Evolutionary conservation across 352 stramenopile species (phyloP), one percentile per base, ranked within the genome.

Genomic region (Blastocystis sp.): DNA sequence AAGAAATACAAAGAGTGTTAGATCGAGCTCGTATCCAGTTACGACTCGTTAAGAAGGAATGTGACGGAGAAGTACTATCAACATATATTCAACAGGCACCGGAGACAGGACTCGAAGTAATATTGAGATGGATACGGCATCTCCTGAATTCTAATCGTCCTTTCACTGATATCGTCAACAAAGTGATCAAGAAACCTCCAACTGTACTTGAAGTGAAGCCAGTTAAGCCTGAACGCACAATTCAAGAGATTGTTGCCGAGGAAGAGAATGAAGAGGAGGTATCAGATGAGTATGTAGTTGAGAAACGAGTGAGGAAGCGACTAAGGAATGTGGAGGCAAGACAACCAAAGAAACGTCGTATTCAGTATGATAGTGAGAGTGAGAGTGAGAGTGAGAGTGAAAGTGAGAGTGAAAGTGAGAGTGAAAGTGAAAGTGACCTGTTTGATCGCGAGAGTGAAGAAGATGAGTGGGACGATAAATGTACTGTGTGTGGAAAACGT

Each of bases 401-500:
- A 48, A 48, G 40, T 48, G 40, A 48, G 2, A 48, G 40, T 48
- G 40, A 48, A 2, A 48, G 2, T 48, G 40, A 48, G 3, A 48
- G 3, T 48, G 40, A 48, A 2, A 48, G 40, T 48, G 40, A 48
- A 48, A 9, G 9, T 2, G 9, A 9, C 9, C 5, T 11, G 5
- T 6, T 4, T 64, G 57, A 64, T 15, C 5, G 22, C 7, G 58
- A 37, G 17, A 33, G 24, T 35, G 51, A 64, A 48, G 40, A 51
- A 48, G 93, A 95, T 56, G 92, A 95, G 77, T 96, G 94, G 94
- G 94, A 96, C 87, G 92, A 94, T 51, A 93, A 95, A 59, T 96
- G 94, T 89, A 93, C 91, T 57, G 93, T 95, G 0, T 96, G 94
- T 75, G 79, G 90, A 0, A 90, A 95, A 5, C 93, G 93, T 11